Evolutionary conservation across 192 early-diverging fungal genomes (phyloP).

Genomic region (Entomortierella lignicola): DNA sequence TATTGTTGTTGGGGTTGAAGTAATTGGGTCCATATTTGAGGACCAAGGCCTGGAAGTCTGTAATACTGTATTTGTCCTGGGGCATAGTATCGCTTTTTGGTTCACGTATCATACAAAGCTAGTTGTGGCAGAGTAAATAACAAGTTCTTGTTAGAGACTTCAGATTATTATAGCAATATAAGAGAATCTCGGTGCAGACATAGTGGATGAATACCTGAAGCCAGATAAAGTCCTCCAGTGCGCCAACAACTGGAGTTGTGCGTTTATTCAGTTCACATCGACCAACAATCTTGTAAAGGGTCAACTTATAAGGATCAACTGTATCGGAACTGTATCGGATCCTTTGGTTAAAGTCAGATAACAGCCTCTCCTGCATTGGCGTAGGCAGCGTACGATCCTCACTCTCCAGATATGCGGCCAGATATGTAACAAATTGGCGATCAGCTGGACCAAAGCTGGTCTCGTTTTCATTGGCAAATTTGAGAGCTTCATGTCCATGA

Average conservation of each 20-base stretch:
- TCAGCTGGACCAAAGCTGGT: constrained; percentile 68
- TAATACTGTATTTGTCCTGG: constrained; percentile 73
- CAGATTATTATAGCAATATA: background rate
- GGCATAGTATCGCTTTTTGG: constrained; percentile 56
- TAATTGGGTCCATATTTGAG: constrained; percentile 73
- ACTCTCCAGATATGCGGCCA: constrained; percentile 71
- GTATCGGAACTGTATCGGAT: constrained; percentile 53
- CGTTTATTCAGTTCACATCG: constrained; percentile 84
- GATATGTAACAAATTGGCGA: constrained; percentile 75
- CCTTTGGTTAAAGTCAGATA: constrained; percentile 67
- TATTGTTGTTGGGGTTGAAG: constrained; percentile 76
- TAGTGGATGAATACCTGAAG: constrained; percentile 62
- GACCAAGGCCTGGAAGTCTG: constrained; percentile 75
- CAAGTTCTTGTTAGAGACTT: background rate
- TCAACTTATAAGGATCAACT: constrained; percentile 92
- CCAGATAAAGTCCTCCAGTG: constrained; percentile 97
- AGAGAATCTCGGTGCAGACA: too few relatives aligned
- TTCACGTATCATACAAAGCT: constrained; percentile 80
- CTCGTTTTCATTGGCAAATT: constrained; percentile 72
- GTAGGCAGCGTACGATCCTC: constrained; percentile 58
- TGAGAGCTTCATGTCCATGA: constrained; percentile 70
- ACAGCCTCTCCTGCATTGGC: constrained; percentile 64
- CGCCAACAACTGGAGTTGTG: constrained; percentile 72
- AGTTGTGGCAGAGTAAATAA: background rate
- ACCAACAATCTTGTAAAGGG: constrained; percentile 91